A percentile compares a stretch with the other conserved stretches of the same genome.
Conservation (phyloP, 352 stramenopile species). For the Pythium rishiriense region DNA sequence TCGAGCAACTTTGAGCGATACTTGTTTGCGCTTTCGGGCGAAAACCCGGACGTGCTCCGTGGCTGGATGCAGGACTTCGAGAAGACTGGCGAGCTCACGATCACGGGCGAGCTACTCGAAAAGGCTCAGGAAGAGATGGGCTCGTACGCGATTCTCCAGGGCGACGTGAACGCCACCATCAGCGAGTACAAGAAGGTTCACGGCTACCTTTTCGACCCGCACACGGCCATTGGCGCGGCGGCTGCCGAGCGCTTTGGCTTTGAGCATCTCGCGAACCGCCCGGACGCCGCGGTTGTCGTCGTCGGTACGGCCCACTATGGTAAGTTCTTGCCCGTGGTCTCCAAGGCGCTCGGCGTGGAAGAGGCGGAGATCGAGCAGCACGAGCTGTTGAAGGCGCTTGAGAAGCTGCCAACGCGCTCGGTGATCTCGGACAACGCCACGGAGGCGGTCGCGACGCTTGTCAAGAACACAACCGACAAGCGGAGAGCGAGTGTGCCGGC, state of each 20-base stretch:
- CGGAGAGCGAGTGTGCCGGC: constrained; percentile 13
- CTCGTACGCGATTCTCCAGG: constrained; percentile 84
- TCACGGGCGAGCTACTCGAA: constrained; percentile 87
- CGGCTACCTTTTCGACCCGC: constrained; percentile 96
- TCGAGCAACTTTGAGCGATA: constrained; percentile 99
- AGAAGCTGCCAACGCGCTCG: constrained; percentile 66
- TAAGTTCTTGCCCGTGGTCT: constrained; percentile 96
- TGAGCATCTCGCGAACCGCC: constrained; percentile 53
- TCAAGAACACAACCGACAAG: constrained; percentile 46
- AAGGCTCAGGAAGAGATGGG: constrained; percentile 93
- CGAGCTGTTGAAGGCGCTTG: constrained; percentile 69
- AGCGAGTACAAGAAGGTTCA: constrained; percentile 90
- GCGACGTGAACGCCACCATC: constrained; percentile 93
- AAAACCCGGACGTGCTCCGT: constrained; percentile 89
- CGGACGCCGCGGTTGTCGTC: constrained; percentile 85
- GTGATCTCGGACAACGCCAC: constrained; percentile 65
- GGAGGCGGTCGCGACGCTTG: constrained; percentile 54
- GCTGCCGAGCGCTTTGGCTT: constrained; percentile 86
- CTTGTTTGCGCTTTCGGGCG: constrained; percentile 95
- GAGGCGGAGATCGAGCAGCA: constrained; percentile 75
- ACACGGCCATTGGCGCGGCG: constrained; percentile 94
- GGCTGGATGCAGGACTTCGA: constrained; percentile 97
- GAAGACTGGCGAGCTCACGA: constrained; percentile 92
- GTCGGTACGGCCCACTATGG: constrained; percentile 97
- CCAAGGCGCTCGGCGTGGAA: constrained; percentile 79